These are phyloP conservation scores for Lepidium aucheri DNA, from an alignment of 345 rosid genomes.

Conservation along the genomic window DNA sequence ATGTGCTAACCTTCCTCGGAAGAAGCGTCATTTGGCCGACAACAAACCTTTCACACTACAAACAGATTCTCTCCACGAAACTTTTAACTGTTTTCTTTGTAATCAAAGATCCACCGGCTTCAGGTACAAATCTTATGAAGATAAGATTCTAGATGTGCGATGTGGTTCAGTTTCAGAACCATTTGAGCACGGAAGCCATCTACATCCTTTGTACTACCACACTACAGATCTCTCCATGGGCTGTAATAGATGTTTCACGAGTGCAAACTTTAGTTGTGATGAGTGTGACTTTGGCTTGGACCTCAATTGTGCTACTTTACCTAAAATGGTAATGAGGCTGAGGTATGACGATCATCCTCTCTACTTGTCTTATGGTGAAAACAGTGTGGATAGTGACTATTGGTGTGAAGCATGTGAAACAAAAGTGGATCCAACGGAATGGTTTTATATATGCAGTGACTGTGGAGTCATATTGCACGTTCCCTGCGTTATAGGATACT, in stretches of 20 bases:
- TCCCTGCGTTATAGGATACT: too few relatives aligned
- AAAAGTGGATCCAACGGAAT: background rate
- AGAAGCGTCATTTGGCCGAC: background rate
- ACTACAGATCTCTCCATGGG: too few relatives aligned
- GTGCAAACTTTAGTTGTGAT: background rate
- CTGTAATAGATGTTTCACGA: too few relatives aligned
- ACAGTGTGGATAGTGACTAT: background rate
- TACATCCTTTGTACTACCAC: conserved; percentile 1
- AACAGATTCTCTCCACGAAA: background rate
- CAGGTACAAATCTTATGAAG: background rate
- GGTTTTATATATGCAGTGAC: conserved; percentile 12
- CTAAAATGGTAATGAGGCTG: background rate
- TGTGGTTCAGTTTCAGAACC: background rate
- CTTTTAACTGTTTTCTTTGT: background rate
- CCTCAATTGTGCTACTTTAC: background rate
- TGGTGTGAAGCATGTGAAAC: conserved; percentile 15
- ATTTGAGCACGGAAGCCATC: background rate
- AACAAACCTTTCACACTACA: background rate
- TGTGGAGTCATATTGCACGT: too few relatives aligned
- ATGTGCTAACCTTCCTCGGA: background rate
- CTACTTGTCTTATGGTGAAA: background rate
- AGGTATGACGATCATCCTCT: conserved; percentile 1
- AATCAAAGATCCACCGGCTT: background rate
- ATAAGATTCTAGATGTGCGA: background rate
- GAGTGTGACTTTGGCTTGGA: background rate